Evolutionary conservation across 108 stramenopile species (phyloP), one percentile per base, ranked within the genome.

Genomic region (Mediolabrus comicus): DNA sequence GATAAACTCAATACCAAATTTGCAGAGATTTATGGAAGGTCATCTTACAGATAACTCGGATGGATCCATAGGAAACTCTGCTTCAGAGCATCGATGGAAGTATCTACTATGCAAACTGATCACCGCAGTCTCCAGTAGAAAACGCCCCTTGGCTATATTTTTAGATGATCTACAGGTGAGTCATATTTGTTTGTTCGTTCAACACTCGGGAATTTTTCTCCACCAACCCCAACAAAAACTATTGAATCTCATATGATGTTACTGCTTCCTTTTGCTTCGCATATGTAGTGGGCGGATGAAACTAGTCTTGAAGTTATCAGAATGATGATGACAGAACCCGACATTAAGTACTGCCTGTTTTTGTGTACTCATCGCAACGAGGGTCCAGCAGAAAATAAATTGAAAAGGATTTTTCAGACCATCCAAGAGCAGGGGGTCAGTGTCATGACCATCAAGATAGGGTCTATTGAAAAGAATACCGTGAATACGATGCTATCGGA

Each of bases 201-300:
- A n/a, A n/a, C n/a, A n/a, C n/a, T n/a, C n/a, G n/a, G 16, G 17
- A 3, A 43, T 51, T 14, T 43, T 17, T 17, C 11, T 16, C 17
- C n/a, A n/a, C 14, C 14, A 13, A n/a, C 0, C n/a, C 2, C 38
- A 12, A 39, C 0, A 13, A n/a, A 13, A n/a, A n/a, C n/a, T n/a
- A n/a, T n/a, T n/a, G n/a, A 39, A 39, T 12, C 38, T 39, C 12
- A 39, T n/a, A 17, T 0, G 12, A 5, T 43, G 2, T 43, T 17
- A 5, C n/a, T 43, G n/a, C 41, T 43, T n/a, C 9, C n/a, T 16
- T 6, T 11, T 16, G n/a, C 41, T 43, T 43, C n/a, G 7, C 17
- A 43, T 16, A 4, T 72, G 29, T 63, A 72, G 46, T 72, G 71
- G 71, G 34, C 63, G 2, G 62, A 65, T 34, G 63, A 58, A 35